phyloP scores from a whole-genome alignment of 345 rosid species.

The Dipteronia sinensis region DNA sequence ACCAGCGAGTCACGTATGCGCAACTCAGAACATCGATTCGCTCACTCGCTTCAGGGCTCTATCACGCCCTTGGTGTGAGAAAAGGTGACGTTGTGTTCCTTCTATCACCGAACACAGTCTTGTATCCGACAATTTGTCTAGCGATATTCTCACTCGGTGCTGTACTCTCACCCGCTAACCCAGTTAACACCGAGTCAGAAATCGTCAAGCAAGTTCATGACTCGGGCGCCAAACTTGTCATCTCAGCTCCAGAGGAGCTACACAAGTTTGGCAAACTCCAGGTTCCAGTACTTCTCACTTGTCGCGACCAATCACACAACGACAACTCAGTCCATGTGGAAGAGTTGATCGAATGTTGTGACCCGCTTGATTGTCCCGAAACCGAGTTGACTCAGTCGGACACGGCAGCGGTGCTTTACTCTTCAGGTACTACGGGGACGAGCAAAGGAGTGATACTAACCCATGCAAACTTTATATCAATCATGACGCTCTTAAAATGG shows the following conservation, averaged over 20 bases:
- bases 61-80: conserved; percentile 44
- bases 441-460: conserved; percentile 68
- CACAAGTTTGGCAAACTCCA: conserved; percentile 41
- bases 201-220: conserved; percentile 52
- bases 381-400: conserved; percentile 40
- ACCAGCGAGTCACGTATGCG: conserved; percentile 35
- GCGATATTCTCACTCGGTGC: conserved; percentile 60
- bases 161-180: conserved; percentile 56
- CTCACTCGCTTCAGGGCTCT: conserved; percentile 48
- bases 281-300: conserved; percentile 37
- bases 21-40: conserved; percentile 46
- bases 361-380: conserved; percentile 28
- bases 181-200: conserved; percentile 51
- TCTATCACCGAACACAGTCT: conserved; percentile 55
- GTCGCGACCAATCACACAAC: conserved; percentile 12
- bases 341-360: conserved; percentile 48
- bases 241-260: conserved; percentile 49
- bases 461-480: conserved; percentile 53
- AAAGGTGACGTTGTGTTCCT: conserved; percentile 62
- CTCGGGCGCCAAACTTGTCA: conserved; percentile 52
- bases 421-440: conserved; percentile 68
- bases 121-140: conserved; percentile 51
- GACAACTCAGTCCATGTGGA: conserved; percentile 34
- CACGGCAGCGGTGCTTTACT: conserved; percentile 61
- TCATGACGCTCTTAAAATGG: conserved; percentile 49